Base-by-base conservation (phyloP, 495 filamentous ascomycete genomes). In the Talaromyces thailandensis region DNA sequence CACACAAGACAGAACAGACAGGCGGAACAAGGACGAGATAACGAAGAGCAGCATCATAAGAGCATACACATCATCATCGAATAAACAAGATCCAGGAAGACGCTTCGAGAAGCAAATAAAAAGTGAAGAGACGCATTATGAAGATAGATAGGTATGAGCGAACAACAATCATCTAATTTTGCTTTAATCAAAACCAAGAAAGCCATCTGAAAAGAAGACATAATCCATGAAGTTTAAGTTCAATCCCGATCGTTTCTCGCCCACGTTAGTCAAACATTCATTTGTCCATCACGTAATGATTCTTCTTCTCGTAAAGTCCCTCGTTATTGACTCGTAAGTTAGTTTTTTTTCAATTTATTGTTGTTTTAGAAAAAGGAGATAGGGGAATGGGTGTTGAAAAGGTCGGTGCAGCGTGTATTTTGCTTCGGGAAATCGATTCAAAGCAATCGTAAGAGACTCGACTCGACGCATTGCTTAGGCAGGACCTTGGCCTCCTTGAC, bases 401-500 rank as follows among this genome's bases (percentile, higher is more conserved):
- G 21, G 24, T 53, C 18, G n/a, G 50, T 53, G 24, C 48, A 53
- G 21, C 50, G 24, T 53, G 43, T 48, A 21, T 48, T 1, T 18
- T 21, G 43, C 18, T 48, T 48, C n/a, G 43, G 21, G 43, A 9
- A 18, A 48, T 48, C n/a, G 43, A 48, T 21, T 18, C 43, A 21
- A n/a, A 23, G 5, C 43, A 21, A 48, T 48, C 43, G 18, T 48
- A 48, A 48, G n/a, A 21, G 43, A 48, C n/a, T 48, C n/a, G 40
- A 7, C 6, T 48, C 43, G 43, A 18, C 18, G 40, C 2, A 48
- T 18, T 43, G 45, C 28, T 56, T 59, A 56, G 9, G 55, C 58
- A 62, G 35, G 45, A 5, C 58, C 58, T 24, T 61, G 45, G 8
- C 56, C 40, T 16, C 57, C 57, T 40, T 60, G 35, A 28, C 56